Base-by-base conservation (phyloP, 192 early-diverging fungal species). In the Podila epigama region DNA sequence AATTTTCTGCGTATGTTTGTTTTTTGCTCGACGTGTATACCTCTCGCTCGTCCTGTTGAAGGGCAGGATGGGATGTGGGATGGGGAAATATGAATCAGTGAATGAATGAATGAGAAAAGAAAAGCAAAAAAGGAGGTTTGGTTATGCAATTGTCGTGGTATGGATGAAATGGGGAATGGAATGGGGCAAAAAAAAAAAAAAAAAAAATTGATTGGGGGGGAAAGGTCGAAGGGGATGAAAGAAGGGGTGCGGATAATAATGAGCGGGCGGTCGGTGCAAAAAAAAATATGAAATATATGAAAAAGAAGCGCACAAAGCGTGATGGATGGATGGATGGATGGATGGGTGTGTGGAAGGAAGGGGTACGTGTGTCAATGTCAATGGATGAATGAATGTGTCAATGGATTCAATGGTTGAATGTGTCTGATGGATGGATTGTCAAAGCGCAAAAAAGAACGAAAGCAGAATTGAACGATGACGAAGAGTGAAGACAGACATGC, bases 341-440 rank as follows among this genome's bases (percentile, higher is more conserved):
- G 37, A 39, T 39, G 37, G 37, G 60, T 3, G 70, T n/a, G 33
- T 73, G 63, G 62, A 73, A 66, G 11, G 51, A 37, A 11, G 40
- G 16, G 40, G n/a, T n/a, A n/a, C n/a, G n/a, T n/a, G n/a, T n/a
- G n/a, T n/a, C n/a, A n/a, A n/a, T n/a, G n/a, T n/a, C n/a, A n/a
- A n/a, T n/a, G n/a, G n/a, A n/a, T 56, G 69, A 15, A 51, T 15
- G 33, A 34, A 66, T 3, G 70, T n/a, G 33, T 73, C 70, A 58
- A 73, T 73, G 11, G 51, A 37, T 33, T 13, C 2, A 35, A 28
- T 13, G 29, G 36, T 18, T 40, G 6, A 18, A 25, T 36, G 9
- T 9, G 52, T 54, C 3, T 1, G 37, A 28, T 28, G 13, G 6
- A 41, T 50, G 2, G 27, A 34, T 22, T 42, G 31, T 37, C 1